Evolutionary conservation across 345 rosid genomes (phyloP).

Genomic region (Eucalyptus microcorys): DNA sequence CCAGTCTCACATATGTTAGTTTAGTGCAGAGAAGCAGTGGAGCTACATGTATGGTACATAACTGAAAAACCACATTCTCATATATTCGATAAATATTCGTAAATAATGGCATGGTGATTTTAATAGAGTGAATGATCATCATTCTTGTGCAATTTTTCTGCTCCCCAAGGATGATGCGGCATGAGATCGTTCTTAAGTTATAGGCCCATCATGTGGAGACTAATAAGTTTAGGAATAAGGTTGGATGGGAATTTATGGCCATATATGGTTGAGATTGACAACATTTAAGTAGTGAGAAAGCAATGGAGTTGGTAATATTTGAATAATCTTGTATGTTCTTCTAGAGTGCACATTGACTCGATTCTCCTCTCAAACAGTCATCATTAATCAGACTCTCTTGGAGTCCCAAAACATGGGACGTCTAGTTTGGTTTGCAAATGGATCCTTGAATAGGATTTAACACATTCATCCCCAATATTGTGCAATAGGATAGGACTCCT

Average conservation of each 20-base stretch:
- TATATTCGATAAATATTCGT: not conserved
- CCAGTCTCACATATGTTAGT: not conserved
- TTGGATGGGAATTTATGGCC: not conserved
- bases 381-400: not conserved
- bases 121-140: too few species aligned
- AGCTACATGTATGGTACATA: not conserved
- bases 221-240: not conserved
- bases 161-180: not conserved
- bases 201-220: not conserved
- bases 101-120: not conserved
- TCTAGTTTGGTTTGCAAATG: not conserved
- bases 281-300: not conserved
- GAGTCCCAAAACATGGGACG: not conserved
- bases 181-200: not conserved
- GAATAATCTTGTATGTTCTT: not conserved
- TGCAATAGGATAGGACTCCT: conserved; percentile 59
- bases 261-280: not conserved
- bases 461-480: not conserved
- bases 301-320: not conserved
- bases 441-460: not conserved
- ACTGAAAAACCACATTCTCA: not conserved
- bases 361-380: not conserved
- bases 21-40: not conserved
- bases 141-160: too few species aligned
- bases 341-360: not conserved